Evolutionary conservation across 495 filamentous ascomycete genomes (phyloP).

Genomic region (Xylaria longipes): DNA sequence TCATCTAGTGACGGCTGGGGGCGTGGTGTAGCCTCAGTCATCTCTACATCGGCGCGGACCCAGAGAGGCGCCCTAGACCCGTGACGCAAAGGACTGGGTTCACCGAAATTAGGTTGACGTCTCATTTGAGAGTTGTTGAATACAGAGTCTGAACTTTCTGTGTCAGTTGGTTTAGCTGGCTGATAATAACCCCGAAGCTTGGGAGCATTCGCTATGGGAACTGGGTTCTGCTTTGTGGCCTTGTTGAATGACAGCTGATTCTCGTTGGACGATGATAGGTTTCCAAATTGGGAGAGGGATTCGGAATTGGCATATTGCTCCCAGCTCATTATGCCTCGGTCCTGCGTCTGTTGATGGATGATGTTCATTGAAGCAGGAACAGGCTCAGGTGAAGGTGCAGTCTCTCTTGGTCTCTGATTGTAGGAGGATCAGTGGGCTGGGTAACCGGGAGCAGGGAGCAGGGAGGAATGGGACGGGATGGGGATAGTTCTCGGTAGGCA

Average conservation of each 20-base stretch:
- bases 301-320: constrained; percentile 7
- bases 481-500: background rate
- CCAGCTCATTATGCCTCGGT: background rate
- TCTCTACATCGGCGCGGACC: background rate
- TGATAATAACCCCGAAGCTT: background rate
- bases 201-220: background rate
- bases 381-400: background rate
- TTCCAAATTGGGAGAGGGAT: background rate
- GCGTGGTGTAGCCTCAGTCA: background rate
- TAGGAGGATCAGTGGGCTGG: background rate
- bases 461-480: background rate
- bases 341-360: background rate
- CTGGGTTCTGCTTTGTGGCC: background rate
- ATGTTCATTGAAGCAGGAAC: background rate
- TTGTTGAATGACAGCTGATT: background rate
- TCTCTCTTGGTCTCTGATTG: background rate
- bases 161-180: background rate
- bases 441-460: background rate
- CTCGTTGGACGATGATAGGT: background rate
- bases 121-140: background rate
- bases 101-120: background rate
- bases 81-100: constrained; percentile 3
- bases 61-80: background rate
- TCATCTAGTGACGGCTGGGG: constrained; percentile 21
- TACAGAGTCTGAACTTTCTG: background rate